Conservation (phyloP, 352 stramenopile genomes). For the Globisporangium irregulare region DNA sequence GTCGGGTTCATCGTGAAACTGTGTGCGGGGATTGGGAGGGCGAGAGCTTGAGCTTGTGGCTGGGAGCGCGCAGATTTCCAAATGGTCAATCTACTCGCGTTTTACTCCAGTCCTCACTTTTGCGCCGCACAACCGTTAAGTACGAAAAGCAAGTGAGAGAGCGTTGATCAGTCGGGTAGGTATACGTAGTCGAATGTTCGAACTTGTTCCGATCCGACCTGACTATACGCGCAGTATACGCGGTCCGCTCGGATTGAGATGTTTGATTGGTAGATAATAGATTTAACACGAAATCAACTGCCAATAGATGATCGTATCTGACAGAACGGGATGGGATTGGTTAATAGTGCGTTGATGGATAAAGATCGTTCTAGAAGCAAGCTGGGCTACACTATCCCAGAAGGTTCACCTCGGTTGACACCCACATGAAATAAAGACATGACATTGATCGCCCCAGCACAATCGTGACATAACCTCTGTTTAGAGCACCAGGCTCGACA, state of each 20-base stretch:
- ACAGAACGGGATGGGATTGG: too few relatives aligned
- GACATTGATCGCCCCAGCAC: too few relatives aligned
- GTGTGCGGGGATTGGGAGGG: neutral
- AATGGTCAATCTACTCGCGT: conserved; percentile 8
- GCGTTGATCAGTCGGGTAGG: neutral
- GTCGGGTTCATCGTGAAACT: conserved; percentile 63
- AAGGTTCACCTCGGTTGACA: neutral
- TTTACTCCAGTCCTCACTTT: neutral
- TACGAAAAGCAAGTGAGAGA: neutral
- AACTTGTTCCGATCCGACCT: neutral
- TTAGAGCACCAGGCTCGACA: too few relatives aligned
- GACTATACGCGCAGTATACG: neutral
- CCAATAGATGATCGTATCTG: too few relatives aligned
- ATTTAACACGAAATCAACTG: too few relatives aligned
- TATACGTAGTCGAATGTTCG: conserved; percentile 7
- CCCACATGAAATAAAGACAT: too few relatives aligned
- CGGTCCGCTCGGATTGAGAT: neutral
- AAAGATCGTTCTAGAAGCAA: conserved; percentile 14
- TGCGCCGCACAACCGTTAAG: conserved; percentile 4
- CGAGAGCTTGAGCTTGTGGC: conserved; percentile 9
- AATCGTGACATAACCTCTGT: too few relatives aligned
- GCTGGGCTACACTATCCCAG: neutral
- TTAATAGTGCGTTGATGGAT: conserved; percentile 3
- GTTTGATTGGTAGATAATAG: neutral
- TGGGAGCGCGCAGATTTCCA: conserved; percentile 18